A percentile compares a stretch with the other conserved stretches of the same genome.
Evolutionary conservation across 371 early-diverging fungal species (phyloP).

Genomic region (Mortierella sp.): DNA sequence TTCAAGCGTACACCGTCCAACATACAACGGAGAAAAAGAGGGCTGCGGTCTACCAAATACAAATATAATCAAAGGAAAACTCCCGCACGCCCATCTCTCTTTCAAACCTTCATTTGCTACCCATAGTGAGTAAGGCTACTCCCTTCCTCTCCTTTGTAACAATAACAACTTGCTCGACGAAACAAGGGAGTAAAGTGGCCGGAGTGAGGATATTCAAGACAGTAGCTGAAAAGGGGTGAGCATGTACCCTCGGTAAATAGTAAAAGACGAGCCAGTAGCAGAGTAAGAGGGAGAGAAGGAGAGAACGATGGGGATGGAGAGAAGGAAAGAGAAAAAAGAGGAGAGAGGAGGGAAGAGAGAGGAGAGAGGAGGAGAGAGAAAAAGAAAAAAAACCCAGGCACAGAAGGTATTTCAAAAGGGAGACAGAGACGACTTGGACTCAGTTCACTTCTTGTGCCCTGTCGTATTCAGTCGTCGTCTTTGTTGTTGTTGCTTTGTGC

Average conservation of each 20-base stretch:
- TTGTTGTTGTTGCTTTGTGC: neutral
- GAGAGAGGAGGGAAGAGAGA: neutral
- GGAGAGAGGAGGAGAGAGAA: neutral
- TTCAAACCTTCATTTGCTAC: neutral
- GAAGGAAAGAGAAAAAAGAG: neutral
- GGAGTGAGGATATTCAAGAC: no score
- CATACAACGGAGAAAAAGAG: neutral
- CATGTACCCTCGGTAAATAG: neutral
- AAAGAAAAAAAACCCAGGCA: neutral
- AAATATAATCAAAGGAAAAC: neutral
- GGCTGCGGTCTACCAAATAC: neutral
- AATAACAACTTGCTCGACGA: neutral
- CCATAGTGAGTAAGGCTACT: neutral
- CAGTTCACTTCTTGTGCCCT: neutral
- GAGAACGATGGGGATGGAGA: neutral
- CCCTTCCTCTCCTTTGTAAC: neutral
- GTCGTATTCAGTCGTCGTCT: neutral
- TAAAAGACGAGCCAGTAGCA: neutral
- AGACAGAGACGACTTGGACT: neutral
- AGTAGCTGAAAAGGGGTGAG: neutral
- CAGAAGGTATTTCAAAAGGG: neutral
- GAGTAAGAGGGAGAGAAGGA: neutral
- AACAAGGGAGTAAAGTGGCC: no score
- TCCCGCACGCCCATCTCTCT: conserved; percentile 4
- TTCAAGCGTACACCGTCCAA: neutral